Percentiles rank a stretch among this genome's conserved stretches.
phyloP scores from a whole-genome alignment of 2,329 filamentous ascomycete genomes.

The Sordariomycetes sp. region DNA sequence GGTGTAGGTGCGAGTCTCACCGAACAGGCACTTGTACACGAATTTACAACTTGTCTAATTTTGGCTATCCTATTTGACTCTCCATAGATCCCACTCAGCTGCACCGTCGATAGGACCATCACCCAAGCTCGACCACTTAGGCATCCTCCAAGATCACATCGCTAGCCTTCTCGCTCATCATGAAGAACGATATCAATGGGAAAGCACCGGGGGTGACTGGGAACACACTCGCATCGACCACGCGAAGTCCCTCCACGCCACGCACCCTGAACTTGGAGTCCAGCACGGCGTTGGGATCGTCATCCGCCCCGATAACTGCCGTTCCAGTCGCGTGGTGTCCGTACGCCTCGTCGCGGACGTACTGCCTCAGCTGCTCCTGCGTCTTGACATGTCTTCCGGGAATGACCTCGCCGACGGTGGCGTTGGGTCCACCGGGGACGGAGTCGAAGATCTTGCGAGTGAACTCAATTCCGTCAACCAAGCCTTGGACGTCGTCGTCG shows the following conservation, averaged over 20 bases:
- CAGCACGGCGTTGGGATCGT: constrained; percentile 42
- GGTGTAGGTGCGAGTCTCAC: no score
- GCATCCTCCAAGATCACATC: constrained; percentile 4
- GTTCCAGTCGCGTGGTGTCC: constrained; percentile 50
- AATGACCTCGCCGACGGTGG: constrained; percentile 28
- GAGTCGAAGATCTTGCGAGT: constrained; percentile 21
- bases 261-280: constrained; percentile 46
- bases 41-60: no score
- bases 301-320: constrained; percentile 42
- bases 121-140: no score
- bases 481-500: constrained; percentile 29
- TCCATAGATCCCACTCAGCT: no score
- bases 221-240: constrained; percentile 52
- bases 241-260: constrained; percentile 42
- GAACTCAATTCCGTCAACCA: constrained; percentile 34
- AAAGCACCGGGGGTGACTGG: constrained; percentile 40
- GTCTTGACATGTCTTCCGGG: constrained; percentile 19
- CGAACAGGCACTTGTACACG: no score
- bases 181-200: constrained; percentile 37
- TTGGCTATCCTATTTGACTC: no score
- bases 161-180: constrained; percentile 47
- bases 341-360: constrained; percentile 32
- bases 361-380: constrained; percentile 3
- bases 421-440: constrained; percentile 14
- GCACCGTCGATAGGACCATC: no score